phyloP scores from a whole-genome alignment of 2,329 filamentous ascomycete genomes.

The Samsoniella hepiali region DNA sequence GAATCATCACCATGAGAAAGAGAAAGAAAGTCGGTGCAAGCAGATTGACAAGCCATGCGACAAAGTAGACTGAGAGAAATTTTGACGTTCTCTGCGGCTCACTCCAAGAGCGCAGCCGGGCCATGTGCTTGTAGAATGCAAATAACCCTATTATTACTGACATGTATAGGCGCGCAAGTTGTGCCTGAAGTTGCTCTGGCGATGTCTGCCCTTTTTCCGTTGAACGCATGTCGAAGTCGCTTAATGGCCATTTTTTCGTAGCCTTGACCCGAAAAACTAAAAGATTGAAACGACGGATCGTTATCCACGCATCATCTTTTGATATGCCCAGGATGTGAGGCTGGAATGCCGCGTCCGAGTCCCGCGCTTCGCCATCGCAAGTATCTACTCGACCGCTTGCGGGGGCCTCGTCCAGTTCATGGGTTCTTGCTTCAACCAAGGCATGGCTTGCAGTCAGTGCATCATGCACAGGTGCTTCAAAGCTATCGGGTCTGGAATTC shows the following conservation, averaged over 20 bases:
- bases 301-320: neutral
- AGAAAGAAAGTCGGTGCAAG: constrained; percentile 58
- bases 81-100: constrained; percentile 65
- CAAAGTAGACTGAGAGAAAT: constrained; percentile 55
- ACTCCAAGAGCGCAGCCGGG: constrained; percentile 73
- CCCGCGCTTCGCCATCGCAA: neutral
- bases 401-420: neutral
- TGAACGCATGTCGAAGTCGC: neutral
- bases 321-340: constrained; percentile 8
- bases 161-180: constrained; percentile 78
- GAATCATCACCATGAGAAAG: constrained; percentile 62
- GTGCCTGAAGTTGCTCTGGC: constrained; percentile 75
- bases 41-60: constrained; percentile 72
- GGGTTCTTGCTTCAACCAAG: neutral
- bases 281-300: neutral
- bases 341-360: neutral
- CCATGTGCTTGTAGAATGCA: constrained; percentile 68
- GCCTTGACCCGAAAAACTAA: constrained; percentile 5
- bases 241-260: neutral
- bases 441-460: neutral
- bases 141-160: constrained; percentile 68
- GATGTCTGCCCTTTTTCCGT: constrained; percentile 82
- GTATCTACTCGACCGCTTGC: neutral
- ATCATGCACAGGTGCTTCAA: neutral
- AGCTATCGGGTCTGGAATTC: neutral